Conservation (phyloP, 208 protist genomes). For the Trypanosoma congolense region DNA sequence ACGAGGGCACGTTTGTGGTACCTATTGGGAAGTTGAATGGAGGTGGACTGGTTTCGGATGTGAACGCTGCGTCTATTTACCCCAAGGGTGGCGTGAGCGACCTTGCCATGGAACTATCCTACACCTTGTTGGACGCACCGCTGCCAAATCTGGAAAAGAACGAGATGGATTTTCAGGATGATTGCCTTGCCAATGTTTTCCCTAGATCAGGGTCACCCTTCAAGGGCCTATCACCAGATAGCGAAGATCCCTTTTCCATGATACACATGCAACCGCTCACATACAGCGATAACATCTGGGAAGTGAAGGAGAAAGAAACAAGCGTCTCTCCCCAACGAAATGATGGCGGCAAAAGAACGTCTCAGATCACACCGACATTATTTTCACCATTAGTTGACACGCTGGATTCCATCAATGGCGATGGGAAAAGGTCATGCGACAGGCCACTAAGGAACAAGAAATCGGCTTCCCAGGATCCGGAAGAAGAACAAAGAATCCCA, state of each 20-base stretch:
- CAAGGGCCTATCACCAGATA: background rate
- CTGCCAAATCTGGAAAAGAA: background rate
- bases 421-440: background rate
- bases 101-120: background rate
- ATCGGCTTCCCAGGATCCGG: constrained; percentile 4
- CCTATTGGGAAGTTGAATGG: background rate
- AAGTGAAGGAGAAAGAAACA: background rate
- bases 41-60: background rate
- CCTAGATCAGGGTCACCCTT: background rate
- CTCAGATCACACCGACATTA: background rate
- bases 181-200: background rate
- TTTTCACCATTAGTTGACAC: background rate
- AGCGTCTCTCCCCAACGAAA: background rate
- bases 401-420: background rate
- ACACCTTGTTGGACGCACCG: background rate
- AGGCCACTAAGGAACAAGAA: background rate
- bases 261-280: constrained; percentile 5
- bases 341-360: background rate
- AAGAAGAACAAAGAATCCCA: constrained; percentile 19
- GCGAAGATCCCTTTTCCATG: constrained; percentile 2
- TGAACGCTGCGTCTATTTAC: background rate
- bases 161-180: background rate
- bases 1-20: no score
- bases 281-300: constrained; percentile 1
- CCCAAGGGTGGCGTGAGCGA: background rate